Evolutionary conservation across 2,329 filamentous ascomycete genomes (phyloP), one percentile per base, ranked within the genome.

Genomic region (Exophiala dermatitidis): DNA sequence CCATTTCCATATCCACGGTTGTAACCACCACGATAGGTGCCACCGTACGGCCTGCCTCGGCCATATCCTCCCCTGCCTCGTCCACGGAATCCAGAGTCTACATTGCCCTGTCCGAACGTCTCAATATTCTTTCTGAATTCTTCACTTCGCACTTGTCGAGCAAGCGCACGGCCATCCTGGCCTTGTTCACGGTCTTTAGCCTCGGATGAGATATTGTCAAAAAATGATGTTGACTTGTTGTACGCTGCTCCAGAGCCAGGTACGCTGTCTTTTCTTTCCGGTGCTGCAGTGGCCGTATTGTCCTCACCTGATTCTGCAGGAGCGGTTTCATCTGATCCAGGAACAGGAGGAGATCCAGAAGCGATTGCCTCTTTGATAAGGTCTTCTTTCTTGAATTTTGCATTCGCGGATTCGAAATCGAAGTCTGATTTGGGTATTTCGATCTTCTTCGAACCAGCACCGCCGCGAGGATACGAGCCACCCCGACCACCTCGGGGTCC

Each of bases 171-270:
- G 58, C 82, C 79, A 3, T 78, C 79, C 40, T 76, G 67, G 37
- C 83, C 84, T 57, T 91, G 88, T 48, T 88, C 83, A 41, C 93
- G 83, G 61, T 98, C 93, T 69, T 87, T 94, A 58, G 88, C 80
- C 68, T 98, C 93, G 61, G 88, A 95, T 0, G 89, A 95, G 60
- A 98, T 96, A 70, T 98, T 96, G 72, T 98, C 93, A 67, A 98
- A 98, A 77, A 98, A 98, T 1, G 89, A 95, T 2, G 75, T 83
- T 3, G 84, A 79, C 72, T 90, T 95, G 75, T 96, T 91, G 73
- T 98, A 98, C 0, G 82, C 79, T 31, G 71, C 68, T 34, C 75
- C 72, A 5, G 63, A 57, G 19, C 69, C 65, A 31, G 57, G 31
- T 4, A 61, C 10, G 36, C 57, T 61, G 37, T 63, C 61, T 48